A percentile compares a stretch with the other conserved stretches of the same genome.
phyloP scores from a whole-genome alignment of 352 stramenopile genomes.

The Globisporangium spinosum region DNA sequence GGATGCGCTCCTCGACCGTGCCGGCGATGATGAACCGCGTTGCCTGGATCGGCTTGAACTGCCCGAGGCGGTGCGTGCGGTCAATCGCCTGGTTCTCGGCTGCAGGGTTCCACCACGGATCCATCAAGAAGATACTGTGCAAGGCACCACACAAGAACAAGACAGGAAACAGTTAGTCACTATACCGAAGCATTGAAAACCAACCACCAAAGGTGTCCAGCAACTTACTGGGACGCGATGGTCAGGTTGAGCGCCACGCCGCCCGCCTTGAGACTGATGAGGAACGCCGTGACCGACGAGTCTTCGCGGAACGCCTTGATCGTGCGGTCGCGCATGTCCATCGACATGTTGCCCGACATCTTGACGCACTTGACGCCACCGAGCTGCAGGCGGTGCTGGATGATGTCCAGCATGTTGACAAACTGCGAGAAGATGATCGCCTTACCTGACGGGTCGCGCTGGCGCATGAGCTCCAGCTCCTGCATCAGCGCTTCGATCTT shows the following conservation, averaged over 20 bases:
- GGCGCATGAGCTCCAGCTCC: conserved; percentile 93
- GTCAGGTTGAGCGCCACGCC: conserved; percentile 99
- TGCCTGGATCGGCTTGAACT: conserved; percentile 96
- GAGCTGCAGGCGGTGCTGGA: conserved; percentile 93
- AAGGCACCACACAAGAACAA: conserved; percentile 8
- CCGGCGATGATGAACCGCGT: conserved; percentile 97
- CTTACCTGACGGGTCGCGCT: conserved; percentile 93
- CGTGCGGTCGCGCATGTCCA: conserved; percentile 79
- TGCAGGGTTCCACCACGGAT: conserved; percentile 98
- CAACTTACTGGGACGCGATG: conserved; percentile 91
- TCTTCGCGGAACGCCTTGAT: conserved; percentile 88
- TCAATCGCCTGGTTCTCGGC: conserved; percentile 95
- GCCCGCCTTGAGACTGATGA: conserved; percentile 98
- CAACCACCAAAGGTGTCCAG: background rate
- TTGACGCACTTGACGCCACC: conserved; percentile 89
- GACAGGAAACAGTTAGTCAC: conserved; percentile 12
- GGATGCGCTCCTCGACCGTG: conserved; percentile 97
- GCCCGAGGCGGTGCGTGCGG: conserved; percentile 96
- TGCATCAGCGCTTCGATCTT: conserved; percentile 99
- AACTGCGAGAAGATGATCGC: conserved; percentile 99
- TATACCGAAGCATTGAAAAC: background rate
- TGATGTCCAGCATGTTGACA: conserved; percentile 99
- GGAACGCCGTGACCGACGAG: conserved; percentile 90
- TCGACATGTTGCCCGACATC: conserved; percentile 89
- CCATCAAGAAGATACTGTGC: conserved; percentile 93